phyloP scores from a whole-genome alignment of 257 asterid genomes.

The Asclepias syriaca region DNA sequence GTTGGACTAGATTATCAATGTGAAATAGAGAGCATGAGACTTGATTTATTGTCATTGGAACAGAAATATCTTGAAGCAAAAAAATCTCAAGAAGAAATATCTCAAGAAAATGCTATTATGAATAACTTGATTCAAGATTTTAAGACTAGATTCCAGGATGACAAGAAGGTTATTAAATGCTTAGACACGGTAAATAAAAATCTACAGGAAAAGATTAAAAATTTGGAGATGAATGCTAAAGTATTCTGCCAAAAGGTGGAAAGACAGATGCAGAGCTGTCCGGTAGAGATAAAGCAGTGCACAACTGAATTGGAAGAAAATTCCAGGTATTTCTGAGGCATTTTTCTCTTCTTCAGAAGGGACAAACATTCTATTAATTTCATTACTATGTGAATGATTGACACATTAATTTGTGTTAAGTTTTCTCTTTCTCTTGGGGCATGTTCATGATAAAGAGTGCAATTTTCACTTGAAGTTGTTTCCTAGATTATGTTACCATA shows the following conservation, averaged over 20 bases:
- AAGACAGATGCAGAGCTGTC: conserved; percentile 39
- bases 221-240: conserved; percentile 38
- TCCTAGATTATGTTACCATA: background rate
- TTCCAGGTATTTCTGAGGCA: conserved; percentile 41
- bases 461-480: background rate
- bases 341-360: background rate
- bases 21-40: conserved; percentile 79
- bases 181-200: conserved; percentile 53
- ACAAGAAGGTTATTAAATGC: conserved; percentile 34
- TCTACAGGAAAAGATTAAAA: conserved; percentile 36
- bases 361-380: background rate
- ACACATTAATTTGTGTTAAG: background rate
- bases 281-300: conserved; percentile 15
- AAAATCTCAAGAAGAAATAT: conserved; percentile 46
- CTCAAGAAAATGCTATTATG: conserved; percentile 41
- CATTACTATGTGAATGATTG: background rate
- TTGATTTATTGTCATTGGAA: conserved; percentile 55
- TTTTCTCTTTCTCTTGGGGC: background rate
- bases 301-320: conserved; percentile 32
- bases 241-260: conserved; percentile 41
- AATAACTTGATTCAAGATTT: conserved; percentile 51
- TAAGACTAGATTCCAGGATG: conserved; percentile 37
- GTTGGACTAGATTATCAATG: conserved; percentile 78
- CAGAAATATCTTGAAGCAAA: conserved; percentile 49
- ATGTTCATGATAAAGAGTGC: background rate